A percentile compares a stretch with the other conserved stretches of the same genome.
Conservation (phyloP, 2,329 filamentous ascomycete species). For the Diplodia intermedia region DNA sequence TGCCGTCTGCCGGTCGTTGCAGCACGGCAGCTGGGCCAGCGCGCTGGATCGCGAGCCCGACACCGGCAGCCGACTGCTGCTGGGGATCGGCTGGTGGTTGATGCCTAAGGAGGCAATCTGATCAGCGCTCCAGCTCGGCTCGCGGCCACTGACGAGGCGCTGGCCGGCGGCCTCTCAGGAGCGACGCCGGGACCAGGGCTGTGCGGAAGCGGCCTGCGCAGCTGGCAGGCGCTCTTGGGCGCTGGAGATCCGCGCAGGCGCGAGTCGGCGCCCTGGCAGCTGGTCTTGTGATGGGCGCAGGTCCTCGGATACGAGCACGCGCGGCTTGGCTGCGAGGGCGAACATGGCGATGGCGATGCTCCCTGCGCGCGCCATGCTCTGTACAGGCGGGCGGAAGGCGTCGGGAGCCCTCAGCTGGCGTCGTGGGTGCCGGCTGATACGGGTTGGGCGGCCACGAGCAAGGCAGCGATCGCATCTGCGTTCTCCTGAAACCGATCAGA, state of each 20-base stretch:
- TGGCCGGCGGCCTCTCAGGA: slow-evolving; percentile 12
- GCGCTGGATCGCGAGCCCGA: slow-evolving; percentile 2
- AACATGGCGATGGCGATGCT: not conserved
- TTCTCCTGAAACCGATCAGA: slow-evolving; percentile 30
- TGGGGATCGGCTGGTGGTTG: slow-evolving; percentile 25
- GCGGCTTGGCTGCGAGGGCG: slow-evolving; percentile 1
- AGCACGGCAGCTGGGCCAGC: slow-evolving; percentile 20
- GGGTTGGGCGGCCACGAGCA: slow-evolving; percentile 17
- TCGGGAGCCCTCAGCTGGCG: not conserved
- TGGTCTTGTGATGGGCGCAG: slow-evolving; percentile 18
- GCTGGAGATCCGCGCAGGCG: not conserved
- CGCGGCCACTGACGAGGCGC: slow-evolving; percentile 18
- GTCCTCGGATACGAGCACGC: slow-evolving; percentile 10
- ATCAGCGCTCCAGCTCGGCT: slow-evolving; percentile 26
- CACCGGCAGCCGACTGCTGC: slow-evolving; percentile 10
- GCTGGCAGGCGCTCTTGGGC: slow-evolving; percentile 7
- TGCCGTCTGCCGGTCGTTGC: slow-evolving; percentile 5
- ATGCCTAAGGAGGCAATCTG: slow-evolving; percentile 32
- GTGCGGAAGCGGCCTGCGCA: slow-evolving; percentile 20
- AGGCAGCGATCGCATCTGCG: slow-evolving; percentile 24
- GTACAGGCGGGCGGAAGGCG: slow-evolving; percentile 1
- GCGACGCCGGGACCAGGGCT: slow-evolving; percentile 25
- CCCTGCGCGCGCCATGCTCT: not conserved
- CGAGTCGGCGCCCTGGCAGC: not conserved
- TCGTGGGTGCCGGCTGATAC: not conserved